Evolutionary conservation across 345 rosid genomes (phyloP).

Genomic region (Syzygium grande): DNA sequence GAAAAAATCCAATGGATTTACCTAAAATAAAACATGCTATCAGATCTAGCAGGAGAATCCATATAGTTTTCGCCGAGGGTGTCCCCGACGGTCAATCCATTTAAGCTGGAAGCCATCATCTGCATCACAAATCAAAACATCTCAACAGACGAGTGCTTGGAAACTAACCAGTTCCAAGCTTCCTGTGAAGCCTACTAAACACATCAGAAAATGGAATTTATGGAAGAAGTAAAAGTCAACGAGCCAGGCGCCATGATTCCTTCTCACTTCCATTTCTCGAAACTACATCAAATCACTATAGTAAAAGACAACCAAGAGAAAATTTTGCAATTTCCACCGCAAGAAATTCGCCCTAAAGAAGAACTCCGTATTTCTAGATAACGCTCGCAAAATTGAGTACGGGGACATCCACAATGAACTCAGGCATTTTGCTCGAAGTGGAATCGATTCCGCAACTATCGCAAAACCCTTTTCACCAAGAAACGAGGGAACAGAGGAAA

Average conservation of each 20-base stretch:
- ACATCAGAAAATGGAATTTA: background rate
- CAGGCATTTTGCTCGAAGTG: background rate
- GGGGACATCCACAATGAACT: background rate
- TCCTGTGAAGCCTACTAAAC: background rate
- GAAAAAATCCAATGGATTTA: background rate
- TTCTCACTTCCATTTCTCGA: background rate
- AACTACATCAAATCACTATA: background rate
- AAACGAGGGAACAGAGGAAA: background rate
- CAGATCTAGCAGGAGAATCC: slow-evolving; percentile 81
- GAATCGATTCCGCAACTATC: background rate
- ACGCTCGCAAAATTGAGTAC: background rate
- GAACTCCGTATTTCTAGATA: background rate
- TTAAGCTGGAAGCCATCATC: slow-evolving; percentile 98
- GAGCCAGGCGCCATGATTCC: background rate
- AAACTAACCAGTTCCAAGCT: background rate
- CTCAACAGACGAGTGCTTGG: background rate
- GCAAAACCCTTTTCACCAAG: background rate
- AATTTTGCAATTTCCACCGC: background rate
- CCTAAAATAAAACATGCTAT: slow-evolving; percentile 39
- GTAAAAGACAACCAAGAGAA: background rate
- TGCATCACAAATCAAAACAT: slow-evolving; percentile 10
- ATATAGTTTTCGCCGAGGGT: slow-evolving; percentile 66
- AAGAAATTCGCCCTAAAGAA: background rate
- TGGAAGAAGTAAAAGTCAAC: background rate
- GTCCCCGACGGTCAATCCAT: slow-evolving; percentile 90